These are phyloP conservation scores for Fraxinus anomala DNA, from an alignment of 257 asterid genomes.

Conservation along the genomic window DNA sequence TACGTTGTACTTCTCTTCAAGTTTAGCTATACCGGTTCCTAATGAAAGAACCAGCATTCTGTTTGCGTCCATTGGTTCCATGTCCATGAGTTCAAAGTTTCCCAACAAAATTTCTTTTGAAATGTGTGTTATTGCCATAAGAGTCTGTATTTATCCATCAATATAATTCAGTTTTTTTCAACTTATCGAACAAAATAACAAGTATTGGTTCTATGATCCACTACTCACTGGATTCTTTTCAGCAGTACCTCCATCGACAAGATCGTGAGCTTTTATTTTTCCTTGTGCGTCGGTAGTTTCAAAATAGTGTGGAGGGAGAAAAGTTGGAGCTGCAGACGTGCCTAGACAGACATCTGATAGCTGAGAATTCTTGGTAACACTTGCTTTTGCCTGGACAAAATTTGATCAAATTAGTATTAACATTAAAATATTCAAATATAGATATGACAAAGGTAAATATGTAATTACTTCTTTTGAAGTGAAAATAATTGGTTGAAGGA, in stretches of 20 bases:
- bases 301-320: slow-evolving; percentile 61
- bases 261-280: slow-evolving; percentile 35
- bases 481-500: slow-evolving; percentile 50
- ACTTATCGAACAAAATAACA: not conserved
- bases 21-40: slow-evolving; percentile 51
- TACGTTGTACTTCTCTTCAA: slow-evolving; percentile 47
- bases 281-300: slow-evolving; percentile 51
- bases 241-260: slow-evolving; percentile 66
- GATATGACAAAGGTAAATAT: not conserved
- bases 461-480: slow-evolving; percentile 48
- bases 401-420: not conserved
- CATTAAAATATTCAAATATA: not conserved
- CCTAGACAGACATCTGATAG: slow-evolving; percentile 61
- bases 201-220: not conserved
- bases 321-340: slow-evolving; percentile 73
- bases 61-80: slow-evolving; percentile 44
- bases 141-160: slow-evolving; percentile 33
- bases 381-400: slow-evolving; percentile 41
- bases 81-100: slow-evolving; percentile 35
- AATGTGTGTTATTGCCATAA: slow-evolving; percentile 50
- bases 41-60: slow-evolving; percentile 53
- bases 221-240: slow-evolving; percentile 66
- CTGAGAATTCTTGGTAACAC: slow-evolving; percentile 46
- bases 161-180: not conserved
- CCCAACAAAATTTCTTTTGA: slow-evolving; percentile 49